Evolutionary conservation across 2,329 filamentous ascomycete genomes (phyloP), one percentile per base, ranked within the genome.

Genomic region (Xylaria sp.): DNA sequence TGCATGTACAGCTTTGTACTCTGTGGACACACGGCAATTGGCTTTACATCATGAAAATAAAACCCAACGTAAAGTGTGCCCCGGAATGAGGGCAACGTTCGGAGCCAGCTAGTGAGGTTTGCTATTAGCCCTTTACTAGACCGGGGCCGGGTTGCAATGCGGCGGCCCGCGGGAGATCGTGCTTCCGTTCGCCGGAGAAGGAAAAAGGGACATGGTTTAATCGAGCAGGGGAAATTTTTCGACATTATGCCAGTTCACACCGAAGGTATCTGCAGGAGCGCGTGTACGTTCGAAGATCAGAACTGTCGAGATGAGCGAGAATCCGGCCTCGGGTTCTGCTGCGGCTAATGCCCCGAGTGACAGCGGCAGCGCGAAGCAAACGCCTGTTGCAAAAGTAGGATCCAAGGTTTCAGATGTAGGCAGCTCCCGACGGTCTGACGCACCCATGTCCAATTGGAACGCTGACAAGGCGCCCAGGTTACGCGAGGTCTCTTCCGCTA

Each of bases 401-500:
- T 43, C 44, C 9, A 53, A n/a, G 26, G 52, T 17, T 26, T 56
- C 58, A 54, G n/a, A 56, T 52, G 58, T 60, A 56, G 48, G 39
- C 37, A 22, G 19, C 38, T 43, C 38, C 11, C 5, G 16, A 13
- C 29, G 11, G 40, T 39, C 24, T 37, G 19, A 26, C 24, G 11
- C n/a, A 19, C 39, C 24, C 11, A 26, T 34, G n/a, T 45, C 48
- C 41, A 44, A 50, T 37, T 39, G 38, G 20, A 56, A 55, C 22
- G 58, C 54, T 38, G 43, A 49, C n/a, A 13, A 34, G 5, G 29
- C n/a, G n/a, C 21, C 19, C 47, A 64, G 63, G 41, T 49, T 24
- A 38, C 49, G 16, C 51, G 51, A 38, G 62, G 63, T 44, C 62
- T 74, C 52, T 69, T 74, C 56, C 62, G 65, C 45, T 80, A 75